Conservation (phyloP, 1,284 basidiomycete species). For the Flammula alnicola region DNA sequence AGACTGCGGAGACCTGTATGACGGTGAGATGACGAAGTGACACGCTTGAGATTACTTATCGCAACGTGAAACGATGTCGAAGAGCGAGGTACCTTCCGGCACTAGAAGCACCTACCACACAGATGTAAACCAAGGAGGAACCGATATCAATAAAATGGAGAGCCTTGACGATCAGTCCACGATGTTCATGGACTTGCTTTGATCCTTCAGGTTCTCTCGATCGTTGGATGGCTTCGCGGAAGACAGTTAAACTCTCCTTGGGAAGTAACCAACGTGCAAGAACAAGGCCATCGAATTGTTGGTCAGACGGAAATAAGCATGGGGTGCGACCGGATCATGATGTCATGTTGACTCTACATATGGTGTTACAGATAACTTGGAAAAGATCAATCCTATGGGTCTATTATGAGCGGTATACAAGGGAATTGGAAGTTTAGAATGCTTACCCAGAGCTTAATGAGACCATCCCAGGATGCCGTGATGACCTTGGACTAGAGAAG, state of each 20-base stretch:
- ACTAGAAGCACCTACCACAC: slow-evolving; percentile 21
- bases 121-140: slow-evolving; percentile 13
- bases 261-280: slow-evolving; percentile 1
- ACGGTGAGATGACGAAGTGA: slow-evolving; percentile 14
- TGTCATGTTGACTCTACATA: slow-evolving; percentile 24
- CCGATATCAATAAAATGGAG: slow-evolving; percentile 15
- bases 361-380: slow-evolving; percentile 24
- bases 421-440: slow-evolving; percentile 8
- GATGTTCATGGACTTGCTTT: neutral
- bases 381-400: slow-evolving; percentile 29
- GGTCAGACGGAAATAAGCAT: slow-evolving; percentile 13
- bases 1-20: slow-evolving; percentile 11
- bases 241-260: slow-evolving; percentile 7
- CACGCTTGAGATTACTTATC: slow-evolving; percentile 15
- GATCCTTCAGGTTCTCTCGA: slow-evolving; percentile 5
- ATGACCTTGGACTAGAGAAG: slow-evolving; percentile 84
- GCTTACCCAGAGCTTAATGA: slow-evolving; percentile 93
- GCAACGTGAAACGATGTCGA: slow-evolving; percentile 14
- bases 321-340: slow-evolving; percentile 21
- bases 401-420: slow-evolving; percentile 19
- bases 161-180: slow-evolving; percentile 3
- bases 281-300: neutral
- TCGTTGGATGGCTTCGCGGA: neutral
- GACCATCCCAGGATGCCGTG: slow-evolving; percentile 96
- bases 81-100: slow-evolving; percentile 13